Percentiles rank a stretch among this genome's conserved stretches.
These are phyloP conservation scores for Aspergillus quadrilineatus DNA, from an alignment of 2,329 filamentous ascomycete genomes.

Conservation along the genomic window DNA sequence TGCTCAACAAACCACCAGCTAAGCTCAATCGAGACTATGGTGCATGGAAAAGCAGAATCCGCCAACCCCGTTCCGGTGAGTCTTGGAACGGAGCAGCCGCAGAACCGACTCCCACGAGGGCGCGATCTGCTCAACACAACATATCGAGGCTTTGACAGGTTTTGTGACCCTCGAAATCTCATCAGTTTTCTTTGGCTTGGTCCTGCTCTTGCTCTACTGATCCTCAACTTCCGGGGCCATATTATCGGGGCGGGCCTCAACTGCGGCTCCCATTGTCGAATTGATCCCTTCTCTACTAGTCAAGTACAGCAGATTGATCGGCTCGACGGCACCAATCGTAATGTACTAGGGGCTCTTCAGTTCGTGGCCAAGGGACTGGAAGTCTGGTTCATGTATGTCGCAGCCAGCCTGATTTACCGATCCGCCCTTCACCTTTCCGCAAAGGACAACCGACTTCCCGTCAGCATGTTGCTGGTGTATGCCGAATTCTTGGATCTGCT, in stretches of 20 bases:
- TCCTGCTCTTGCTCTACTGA: not conserved
- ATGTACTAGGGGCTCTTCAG: not conserved
- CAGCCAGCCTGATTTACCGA: not conserved
- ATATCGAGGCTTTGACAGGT: not conserved
- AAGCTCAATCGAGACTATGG: no score
- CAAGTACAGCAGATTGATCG: not conserved
- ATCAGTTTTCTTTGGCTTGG: not conserved
- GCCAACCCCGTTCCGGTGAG: not conserved
- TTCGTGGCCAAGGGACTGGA: not conserved
- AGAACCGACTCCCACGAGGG: not conserved
- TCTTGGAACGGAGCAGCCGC: not conserved
- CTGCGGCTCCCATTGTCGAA: not conserved
- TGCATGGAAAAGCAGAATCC: no score
- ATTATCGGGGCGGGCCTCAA: not conserved
- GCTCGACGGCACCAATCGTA: not conserved
- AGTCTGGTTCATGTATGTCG: constrained; percentile 5
- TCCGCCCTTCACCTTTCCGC: not conserved
- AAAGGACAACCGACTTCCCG: not conserved
- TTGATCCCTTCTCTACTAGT: not conserved
- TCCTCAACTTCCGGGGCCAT: not conserved
- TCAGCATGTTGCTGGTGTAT: not conserved
- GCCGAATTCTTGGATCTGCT: not conserved
- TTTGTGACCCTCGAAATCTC: not conserved
- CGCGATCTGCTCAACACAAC: not conserved
- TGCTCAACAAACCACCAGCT: no score